Percentiles rank a stretch among this genome's conserved stretches.
phyloP scores from a whole-genome alignment of 2,329 filamentous ascomycete species.

The Xylaria hypoxylon region DNA sequence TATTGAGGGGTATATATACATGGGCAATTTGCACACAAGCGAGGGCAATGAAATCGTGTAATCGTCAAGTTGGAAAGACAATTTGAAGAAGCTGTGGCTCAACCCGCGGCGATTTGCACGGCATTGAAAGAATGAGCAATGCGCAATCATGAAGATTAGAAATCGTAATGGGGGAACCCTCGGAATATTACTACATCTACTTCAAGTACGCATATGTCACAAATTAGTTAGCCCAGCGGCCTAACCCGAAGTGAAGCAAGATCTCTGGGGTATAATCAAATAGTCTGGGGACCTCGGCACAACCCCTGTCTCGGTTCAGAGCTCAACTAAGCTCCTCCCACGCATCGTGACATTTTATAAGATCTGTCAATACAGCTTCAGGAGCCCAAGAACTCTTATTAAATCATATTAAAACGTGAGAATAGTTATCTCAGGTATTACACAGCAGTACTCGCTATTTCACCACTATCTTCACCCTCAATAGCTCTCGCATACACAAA shows the following conservation, averaged over 20 bases:
- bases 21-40: not conserved
- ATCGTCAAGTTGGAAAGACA: not conserved
- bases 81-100: not conserved
- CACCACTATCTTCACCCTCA: too few species aligned
- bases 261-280: conserved; percentile 1
- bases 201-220: not conserved
- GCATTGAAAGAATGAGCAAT: not conserved
- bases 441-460: not conserved
- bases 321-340: not conserved
- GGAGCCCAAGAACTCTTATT: not conserved
- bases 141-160: not conserved
- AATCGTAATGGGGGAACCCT: not conserved
- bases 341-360: conserved; percentile 3
- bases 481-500: too few species aligned
- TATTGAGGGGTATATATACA: not conserved
- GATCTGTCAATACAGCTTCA: not conserved
- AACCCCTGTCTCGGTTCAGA: not conserved
- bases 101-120: not conserved
- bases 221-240: not conserved
- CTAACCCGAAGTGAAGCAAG: not conserved
- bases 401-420: not conserved
- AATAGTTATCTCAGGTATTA: not conserved
- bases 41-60: too few species aligned
- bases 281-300: conserved; percentile 27
- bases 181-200: not conserved